Evolutionary conservation across 805 yeast species (phyloP).

Genomic region (Candida germanica): DNA sequence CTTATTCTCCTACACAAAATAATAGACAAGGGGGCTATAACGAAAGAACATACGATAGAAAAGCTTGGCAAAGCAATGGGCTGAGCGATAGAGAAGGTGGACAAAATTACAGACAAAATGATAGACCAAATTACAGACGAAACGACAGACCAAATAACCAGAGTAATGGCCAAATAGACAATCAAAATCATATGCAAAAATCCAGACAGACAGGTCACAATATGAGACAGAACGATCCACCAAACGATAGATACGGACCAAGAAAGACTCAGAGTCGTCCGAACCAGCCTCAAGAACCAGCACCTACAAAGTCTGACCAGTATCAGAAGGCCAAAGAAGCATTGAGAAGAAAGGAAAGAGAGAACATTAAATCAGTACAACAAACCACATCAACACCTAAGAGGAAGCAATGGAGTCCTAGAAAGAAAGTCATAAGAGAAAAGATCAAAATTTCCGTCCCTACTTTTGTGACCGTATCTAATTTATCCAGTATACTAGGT

Average conservation of each 20-base stretch:
- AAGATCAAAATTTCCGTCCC: conserved; percentile 53
- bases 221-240: conserved; percentile 1
- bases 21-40: too few species aligned
- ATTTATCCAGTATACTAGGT: conserved; percentile 68
- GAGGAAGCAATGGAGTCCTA: conserved; percentile 2
- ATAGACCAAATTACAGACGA: too few species aligned
- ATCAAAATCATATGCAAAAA: too few species aligned
- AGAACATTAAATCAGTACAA: neutral
- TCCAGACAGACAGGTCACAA: too few species aligned
- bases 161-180: too few species aligned
- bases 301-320: neutral
- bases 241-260: conserved; percentile 1
- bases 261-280: neutral
- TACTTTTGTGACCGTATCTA: conserved; percentile 72
- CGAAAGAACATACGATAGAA: too few species aligned
- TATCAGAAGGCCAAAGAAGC: conserved; percentile 12
- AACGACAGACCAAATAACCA: too few species aligned
- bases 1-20: too few species aligned
- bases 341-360: conserved; percentile 2
- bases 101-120: too few species aligned
- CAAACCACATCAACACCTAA: conserved; percentile 1
- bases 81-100: too few species aligned
- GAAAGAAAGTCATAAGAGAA: conserved; percentile 5
- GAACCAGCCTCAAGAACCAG: neutral
- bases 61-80: too few species aligned